phyloP scores from a whole-genome alignment of 306 rosid species.

The Casuarina equisetifolia region DNA sequence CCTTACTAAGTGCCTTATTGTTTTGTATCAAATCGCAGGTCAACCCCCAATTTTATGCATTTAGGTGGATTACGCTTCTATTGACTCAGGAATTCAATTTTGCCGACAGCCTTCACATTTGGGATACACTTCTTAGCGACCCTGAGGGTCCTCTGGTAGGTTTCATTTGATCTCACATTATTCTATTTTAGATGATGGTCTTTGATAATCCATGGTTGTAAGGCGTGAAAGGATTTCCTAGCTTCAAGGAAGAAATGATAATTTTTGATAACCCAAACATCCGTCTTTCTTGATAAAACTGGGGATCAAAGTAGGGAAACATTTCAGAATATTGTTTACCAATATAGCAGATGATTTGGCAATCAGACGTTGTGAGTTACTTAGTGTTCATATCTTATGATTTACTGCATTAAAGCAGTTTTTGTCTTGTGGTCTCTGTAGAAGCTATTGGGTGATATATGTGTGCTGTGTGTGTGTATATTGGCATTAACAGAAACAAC shows the following conservation, averaged over 20 bases:
- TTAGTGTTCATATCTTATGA: background rate
- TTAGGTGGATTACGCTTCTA: slow-evolving; percentile 98
- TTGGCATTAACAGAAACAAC: background rate
- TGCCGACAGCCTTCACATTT: slow-evolving; percentile 91
- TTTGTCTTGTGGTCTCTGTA: background rate
- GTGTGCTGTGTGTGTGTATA: background rate
- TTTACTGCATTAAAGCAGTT: background rate
- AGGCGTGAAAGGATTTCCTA: background rate
- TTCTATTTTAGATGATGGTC: slow-evolving; percentile 9
- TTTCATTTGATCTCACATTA: slow-evolving; percentile 8
- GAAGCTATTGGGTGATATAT: background rate
- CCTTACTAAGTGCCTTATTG: slow-evolving; percentile 32
- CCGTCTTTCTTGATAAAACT: background rate
- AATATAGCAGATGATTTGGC: background rate
- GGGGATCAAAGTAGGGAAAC: background rate
- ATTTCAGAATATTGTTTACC: background rate
- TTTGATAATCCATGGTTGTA: slow-evolving; percentile 17
- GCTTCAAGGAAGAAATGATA: background rate
- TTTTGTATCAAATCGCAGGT: slow-evolving; percentile 56
- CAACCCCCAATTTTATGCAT: slow-evolving; percentile 98
- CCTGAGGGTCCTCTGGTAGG: slow-evolving; percentile 93
- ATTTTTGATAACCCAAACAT: background rate
- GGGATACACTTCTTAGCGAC: slow-evolving; percentile 95
- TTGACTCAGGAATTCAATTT: slow-evolving; percentile 97
- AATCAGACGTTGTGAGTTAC: background rate